Evolutionary conservation across 1,284 basidiomycete genomes (phyloP).

Genomic region (Mycena citricolor): DNA sequence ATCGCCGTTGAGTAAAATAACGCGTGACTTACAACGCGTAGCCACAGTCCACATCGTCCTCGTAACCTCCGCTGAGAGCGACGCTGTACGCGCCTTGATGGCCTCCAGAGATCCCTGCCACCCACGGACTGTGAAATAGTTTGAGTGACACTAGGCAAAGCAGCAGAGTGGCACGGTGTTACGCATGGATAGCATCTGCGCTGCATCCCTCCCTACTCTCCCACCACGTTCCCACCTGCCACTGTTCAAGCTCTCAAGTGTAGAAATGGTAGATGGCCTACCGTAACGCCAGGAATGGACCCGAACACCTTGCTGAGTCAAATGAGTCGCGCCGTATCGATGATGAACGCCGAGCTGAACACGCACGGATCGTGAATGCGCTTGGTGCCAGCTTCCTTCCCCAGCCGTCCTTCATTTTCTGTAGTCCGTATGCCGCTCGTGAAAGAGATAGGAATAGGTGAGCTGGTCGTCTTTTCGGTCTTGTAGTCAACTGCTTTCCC

Average conservation of each 20-base stretch:
- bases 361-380: slow-evolving; percentile 63
- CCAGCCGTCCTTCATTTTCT: slow-evolving; percentile 39
- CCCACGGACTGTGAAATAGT: slow-evolving; percentile 57
- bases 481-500: slow-evolving; percentile 60
- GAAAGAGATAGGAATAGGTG: slow-evolving; percentile 37
- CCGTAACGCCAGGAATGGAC: slow-evolving; percentile 67
- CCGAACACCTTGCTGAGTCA: slow-evolving; percentile 53
- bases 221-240: slow-evolving; percentile 84
- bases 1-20: too few relatives aligned
- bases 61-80: slow-evolving; percentile 81
- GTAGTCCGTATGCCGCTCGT: slow-evolving; percentile 35
- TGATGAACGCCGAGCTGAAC: too few relatives aligned
- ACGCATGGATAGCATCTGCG: slow-evolving; percentile 74
- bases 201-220: slow-evolving; percentile 68
- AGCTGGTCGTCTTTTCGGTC: slow-evolving; percentile 35
- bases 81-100: slow-evolving; percentile 73
- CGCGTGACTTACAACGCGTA: slow-evolving; percentile 78
- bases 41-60: slow-evolving; percentile 81
- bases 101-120: slow-evolving; percentile 73
- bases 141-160: neutral
- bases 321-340: too few relatives aligned
- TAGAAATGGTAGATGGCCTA: too few relatives aligned
- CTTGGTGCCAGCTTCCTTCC: slow-evolving; percentile 36
- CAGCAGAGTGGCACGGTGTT: slow-evolving; percentile 32
- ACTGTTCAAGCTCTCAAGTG: too few relatives aligned